Base-by-base conservation (phyloP, 2,329 filamentous ascomycete species). In the Cryphonectria radicalis region DNA sequence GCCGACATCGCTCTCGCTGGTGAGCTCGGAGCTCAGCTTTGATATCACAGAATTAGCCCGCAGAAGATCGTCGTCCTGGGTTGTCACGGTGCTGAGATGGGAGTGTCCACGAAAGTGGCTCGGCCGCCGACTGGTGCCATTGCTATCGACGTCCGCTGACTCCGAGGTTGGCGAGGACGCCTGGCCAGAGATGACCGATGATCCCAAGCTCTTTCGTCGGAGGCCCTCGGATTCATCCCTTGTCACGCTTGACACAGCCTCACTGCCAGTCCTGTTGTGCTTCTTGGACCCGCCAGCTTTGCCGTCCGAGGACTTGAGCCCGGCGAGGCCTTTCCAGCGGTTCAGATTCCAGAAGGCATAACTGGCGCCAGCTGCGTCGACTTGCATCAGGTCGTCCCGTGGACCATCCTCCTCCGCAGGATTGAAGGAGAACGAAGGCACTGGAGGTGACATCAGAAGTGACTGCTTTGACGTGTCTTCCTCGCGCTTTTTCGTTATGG, bases 321-420 rank as follows among this genome's bases (percentile, higher is more conserved):
- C 77, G 3, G 83, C 78, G 4, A 85, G 79, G 6, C 82, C 81
- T 66, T 82, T 84, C 88, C 87, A 90, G 32, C 85, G 82, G 50
- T 83, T 84, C 28, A 88, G 76, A 72, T 87, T 89, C 88, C 88
- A 90, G 76, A 90, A 90, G 13, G 83, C 82, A 64, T 82, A 83
- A 64, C 80, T 82, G 6, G 81, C 80, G 1, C 82, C 84, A 35
- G 74, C 80, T 0, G 80, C 70, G 65, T 86, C 84, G 0, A 82
- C 72, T 10, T 77, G 77, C 22, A 81, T 70, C 32, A 78, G 78
- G 10, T 83, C 80, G 2, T 81, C 82, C 4, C 83, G 83, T n/a
- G 63, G 37, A 1, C 37, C 66, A 3, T 40, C 37, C 4, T 84
- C 82, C 37, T 82, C 80, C 7, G 81, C 79, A 13, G 82, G 77